phyloP scores from a whole-genome alignment of 805 yeast genomes.

The Candida easanensis region DNA sequence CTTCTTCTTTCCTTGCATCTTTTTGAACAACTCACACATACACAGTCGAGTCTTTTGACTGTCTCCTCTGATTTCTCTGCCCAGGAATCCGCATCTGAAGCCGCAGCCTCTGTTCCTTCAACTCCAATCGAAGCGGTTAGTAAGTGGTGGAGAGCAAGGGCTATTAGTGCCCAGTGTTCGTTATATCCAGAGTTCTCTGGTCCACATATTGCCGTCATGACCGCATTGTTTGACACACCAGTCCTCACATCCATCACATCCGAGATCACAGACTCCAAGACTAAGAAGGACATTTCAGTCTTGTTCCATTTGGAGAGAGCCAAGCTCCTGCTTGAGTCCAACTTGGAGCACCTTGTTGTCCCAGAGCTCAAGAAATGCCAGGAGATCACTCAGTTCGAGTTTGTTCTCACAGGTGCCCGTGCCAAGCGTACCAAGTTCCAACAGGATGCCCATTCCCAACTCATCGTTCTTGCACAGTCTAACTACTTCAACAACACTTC shows the following conservation, averaged over 20 bases:
- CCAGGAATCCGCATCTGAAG: slow-evolving; percentile 29
- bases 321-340: slow-evolving; percentile 57
- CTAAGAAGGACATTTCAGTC: slow-evolving; percentile 39
- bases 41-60: slow-evolving; percentile 30
- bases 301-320: slow-evolving; percentile 65
- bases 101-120: slow-evolving; percentile 7
- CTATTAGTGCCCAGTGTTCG: slow-evolving; percentile 60
- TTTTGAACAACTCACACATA: slow-evolving; percentile 38
- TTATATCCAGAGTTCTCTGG: slow-evolving; percentile 63
- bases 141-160: slow-evolving; percentile 77
- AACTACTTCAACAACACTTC: slow-evolving; percentile 19
- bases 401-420: slow-evolving; percentile 80
- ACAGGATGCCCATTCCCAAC: slow-evolving; percentile 62
- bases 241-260: slow-evolving; percentile 16
- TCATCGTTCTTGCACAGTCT: slow-evolving; percentile 71
- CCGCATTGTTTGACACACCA: slow-evolving; percentile 32
- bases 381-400: slow-evolving; percentile 54
- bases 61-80: slow-evolving; percentile 18
- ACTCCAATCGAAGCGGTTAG: slow-evolving; percentile 39
- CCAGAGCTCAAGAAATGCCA: slow-evolving; percentile 56
- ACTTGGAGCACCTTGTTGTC: slow-evolving; percentile 58
- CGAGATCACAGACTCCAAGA: slow-evolving; percentile 28
- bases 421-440: slow-evolving; percentile 88
- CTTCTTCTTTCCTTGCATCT: slow-evolving; percentile 41
- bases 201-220: slow-evolving; percentile 34